These are phyloP conservation scores for Annona squamosa DNA, from an alignment of 164 flowering plant species.

Conservation along the genomic window DNA sequence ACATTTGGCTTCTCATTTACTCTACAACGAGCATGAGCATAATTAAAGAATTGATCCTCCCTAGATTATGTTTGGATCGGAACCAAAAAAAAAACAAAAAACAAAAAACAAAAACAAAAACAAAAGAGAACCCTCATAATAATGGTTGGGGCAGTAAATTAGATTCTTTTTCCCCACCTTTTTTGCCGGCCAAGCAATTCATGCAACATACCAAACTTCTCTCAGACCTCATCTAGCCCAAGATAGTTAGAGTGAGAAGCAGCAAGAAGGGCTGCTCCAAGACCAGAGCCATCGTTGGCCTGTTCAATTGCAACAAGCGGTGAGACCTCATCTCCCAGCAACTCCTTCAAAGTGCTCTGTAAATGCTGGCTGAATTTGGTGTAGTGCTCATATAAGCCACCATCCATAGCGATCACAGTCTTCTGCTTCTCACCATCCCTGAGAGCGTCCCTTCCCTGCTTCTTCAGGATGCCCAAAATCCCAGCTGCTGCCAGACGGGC, in stretches of 20 bases:
- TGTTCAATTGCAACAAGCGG: conserved; percentile 39
- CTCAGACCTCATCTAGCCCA: conserved; percentile 42
- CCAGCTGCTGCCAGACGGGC: conserved; percentile 94
- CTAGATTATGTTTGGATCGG: background rate
- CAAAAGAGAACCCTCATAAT: background rate
- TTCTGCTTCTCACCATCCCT: conserved; percentile 50
- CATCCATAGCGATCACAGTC: conserved; percentile 78
- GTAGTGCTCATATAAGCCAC: conserved; percentile 86
- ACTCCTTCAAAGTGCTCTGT: conserved; percentile 59
- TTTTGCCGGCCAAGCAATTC: background rate
- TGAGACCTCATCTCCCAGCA: conserved; percentile 57
- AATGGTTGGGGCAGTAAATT: background rate
- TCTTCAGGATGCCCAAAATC: conserved; percentile 79
- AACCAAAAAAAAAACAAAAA: too few relatives aligned
- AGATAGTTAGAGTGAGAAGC: conserved; percentile 88
- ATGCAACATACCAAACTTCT: background rate
- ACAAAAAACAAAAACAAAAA: too few relatives aligned
- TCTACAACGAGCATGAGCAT: background rate
- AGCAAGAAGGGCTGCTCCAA: conserved; percentile 91
- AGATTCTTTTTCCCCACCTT: background rate
- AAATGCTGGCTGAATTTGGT: conserved; percentile 50
- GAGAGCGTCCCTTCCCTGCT: conserved; percentile 62
- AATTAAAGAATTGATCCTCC: background rate
- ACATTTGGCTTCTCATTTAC: background rate
- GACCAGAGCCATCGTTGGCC: conserved; percentile 85